Evolutionary conservation across 352 stramenopile genomes (phyloP).

Genomic region (Phytophthora pini): DNA sequence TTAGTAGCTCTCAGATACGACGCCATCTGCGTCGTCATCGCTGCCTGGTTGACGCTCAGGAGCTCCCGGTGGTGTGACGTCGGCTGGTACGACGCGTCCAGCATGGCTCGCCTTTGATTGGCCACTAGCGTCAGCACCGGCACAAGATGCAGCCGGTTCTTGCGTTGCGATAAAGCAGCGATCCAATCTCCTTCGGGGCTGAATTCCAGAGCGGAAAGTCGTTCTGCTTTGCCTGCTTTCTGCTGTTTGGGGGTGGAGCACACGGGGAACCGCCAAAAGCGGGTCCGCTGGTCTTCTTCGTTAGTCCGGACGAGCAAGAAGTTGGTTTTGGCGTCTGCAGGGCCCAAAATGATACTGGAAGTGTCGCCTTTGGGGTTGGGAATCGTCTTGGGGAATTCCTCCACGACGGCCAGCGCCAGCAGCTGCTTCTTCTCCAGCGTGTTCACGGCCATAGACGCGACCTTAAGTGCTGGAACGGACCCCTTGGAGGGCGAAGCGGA

Average conservation of each 20-base stretch:
- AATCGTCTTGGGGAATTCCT: slow-evolving; percentile 18
- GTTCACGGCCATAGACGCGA: slow-evolving; percentile 73
- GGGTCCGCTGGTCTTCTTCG: slow-evolving; percentile 73
- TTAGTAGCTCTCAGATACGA: slow-evolving; percentile 86
- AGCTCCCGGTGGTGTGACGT: slow-evolving; percentile 67
- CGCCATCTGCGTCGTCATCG: slow-evolving; percentile 85
- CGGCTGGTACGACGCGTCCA: slow-evolving; percentile 61
- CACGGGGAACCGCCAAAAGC: slow-evolving; percentile 77
- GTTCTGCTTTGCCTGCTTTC: slow-evolving; percentile 50
- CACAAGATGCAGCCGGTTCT: slow-evolving; percentile 82
- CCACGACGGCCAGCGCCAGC: slow-evolving; percentile 62
- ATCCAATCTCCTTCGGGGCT: slow-evolving; percentile 89
- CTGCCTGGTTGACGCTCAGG: slow-evolving; percentile 71
- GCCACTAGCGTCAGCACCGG: slow-evolving; percentile 71
- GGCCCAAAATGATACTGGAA: not conserved
- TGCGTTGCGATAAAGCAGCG: slow-evolving; percentile 70
- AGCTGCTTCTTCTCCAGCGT: slow-evolving; percentile 79
- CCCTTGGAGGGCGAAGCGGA: not conserved
- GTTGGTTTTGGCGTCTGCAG: slow-evolving; percentile 48
- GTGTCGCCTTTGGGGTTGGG: not conserved
- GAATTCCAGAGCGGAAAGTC: slow-evolving; percentile 77
- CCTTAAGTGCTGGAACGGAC: slow-evolving; percentile 32
- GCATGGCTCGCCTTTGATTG: slow-evolving; percentile 57
- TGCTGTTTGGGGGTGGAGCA: slow-evolving; percentile 73
- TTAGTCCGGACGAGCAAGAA: slow-evolving; percentile 76